Evolutionary conservation across 495 filamentous ascomycete species (phyloP).

Genomic region (Lasiosphaeris hirsuta): DNA sequence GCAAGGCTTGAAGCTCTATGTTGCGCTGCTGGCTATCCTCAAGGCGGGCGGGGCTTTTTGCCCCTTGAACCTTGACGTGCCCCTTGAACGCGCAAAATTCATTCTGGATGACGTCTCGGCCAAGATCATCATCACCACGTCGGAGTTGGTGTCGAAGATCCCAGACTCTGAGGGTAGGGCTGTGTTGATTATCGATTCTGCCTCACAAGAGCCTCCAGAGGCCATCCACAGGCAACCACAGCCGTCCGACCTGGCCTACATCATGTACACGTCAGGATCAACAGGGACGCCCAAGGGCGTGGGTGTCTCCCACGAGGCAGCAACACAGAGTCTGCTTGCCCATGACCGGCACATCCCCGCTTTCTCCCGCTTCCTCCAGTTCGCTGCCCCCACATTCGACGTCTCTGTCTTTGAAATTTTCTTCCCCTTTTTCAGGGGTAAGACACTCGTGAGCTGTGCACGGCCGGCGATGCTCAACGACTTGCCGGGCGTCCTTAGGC

Average conservation of each 20-base stretch:
- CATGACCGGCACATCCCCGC: slow-evolving; percentile 69
- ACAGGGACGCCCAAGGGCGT: slow-evolving; percentile 91
- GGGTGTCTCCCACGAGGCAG: slow-evolving; percentile 69
- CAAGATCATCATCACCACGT: slow-evolving; percentile 50
- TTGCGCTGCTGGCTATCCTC: slow-evolving; percentile 66
- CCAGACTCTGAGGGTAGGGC: slow-evolving; percentile 17
- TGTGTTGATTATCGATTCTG: slow-evolving; percentile 28
- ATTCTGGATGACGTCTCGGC: slow-evolving; percentile 66
- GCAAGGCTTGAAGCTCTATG: slow-evolving; percentile 68
- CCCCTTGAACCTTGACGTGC: slow-evolving; percentile 68
- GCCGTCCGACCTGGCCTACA: slow-evolving; percentile 63
- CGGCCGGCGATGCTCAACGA: slow-evolving; percentile 65
- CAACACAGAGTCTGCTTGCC: slow-evolving; percentile 69
- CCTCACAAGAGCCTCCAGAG: not conserved
- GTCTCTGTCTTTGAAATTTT: slow-evolving; percentile 89
- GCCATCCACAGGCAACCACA: slow-evolving; percentile 11
- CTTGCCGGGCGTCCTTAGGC: slow-evolving; percentile 59
- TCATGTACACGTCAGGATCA: slow-evolving; percentile 89
- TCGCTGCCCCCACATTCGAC: slow-evolving; percentile 83
- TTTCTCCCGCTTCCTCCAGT: slow-evolving; percentile 78
- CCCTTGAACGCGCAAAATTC: slow-evolving; percentile 67
- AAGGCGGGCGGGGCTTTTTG: slow-evolving; percentile 80
- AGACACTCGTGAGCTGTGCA: slow-evolving; percentile 65
- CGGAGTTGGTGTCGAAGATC: slow-evolving; percentile 32
- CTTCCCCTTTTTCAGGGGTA: slow-evolving; percentile 69